Conservation (phyloP, 1,139 yeast genomes). For the Diutina sp. region DNA sequence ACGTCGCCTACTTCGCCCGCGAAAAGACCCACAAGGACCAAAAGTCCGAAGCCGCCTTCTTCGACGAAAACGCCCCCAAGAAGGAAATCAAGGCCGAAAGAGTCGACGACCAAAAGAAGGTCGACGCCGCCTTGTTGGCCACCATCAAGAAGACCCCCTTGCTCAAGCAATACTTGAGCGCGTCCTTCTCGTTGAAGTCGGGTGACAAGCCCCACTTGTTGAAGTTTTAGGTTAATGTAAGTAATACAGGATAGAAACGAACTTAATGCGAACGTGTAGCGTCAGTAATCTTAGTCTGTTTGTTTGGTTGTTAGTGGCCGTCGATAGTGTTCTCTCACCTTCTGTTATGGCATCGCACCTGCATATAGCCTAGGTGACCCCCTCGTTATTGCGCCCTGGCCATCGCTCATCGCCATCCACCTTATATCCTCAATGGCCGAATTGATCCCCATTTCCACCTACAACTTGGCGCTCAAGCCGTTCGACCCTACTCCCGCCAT, state of each 20-base stretch:
- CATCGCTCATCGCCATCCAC: neutral
- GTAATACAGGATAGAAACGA: conserved; percentile 4
- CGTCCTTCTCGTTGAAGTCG: conserved; percentile 94
- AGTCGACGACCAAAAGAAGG: conserved; percentile 94
- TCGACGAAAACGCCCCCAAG: conserved; percentile 79
- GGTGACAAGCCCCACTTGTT: conserved; percentile 99
- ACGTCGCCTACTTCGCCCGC: conserved; percentile 94
- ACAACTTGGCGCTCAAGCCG: conserved; percentile 75
- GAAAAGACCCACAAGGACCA: conserved; percentile 71
- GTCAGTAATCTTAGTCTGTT: neutral
- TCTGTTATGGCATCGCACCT: neutral
- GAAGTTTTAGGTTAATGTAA: conserved; percentile 58
- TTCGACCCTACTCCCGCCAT: conserved; percentile 80
- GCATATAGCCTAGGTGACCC: neutral
- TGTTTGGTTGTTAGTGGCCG: neutral
- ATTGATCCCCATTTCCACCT: conserved; percentile 74
- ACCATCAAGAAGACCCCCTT: conserved; percentile 97
- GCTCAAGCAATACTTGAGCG: conserved; percentile 93
- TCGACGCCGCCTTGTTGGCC: conserved; percentile 87
- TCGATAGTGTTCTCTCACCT: neutral
- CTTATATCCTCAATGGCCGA: conserved; percentile 35
- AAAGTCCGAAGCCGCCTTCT: conserved; percentile 93
- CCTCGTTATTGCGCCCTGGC: conserved; percentile 6
- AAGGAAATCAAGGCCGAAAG: conserved; percentile 89
- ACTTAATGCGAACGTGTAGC: neutral